Evolutionary conservation across 768 basidiomycete species (phyloP), one percentile per base, ranked within the genome.

Genomic region (Lanmaoa rubissima): DNA sequence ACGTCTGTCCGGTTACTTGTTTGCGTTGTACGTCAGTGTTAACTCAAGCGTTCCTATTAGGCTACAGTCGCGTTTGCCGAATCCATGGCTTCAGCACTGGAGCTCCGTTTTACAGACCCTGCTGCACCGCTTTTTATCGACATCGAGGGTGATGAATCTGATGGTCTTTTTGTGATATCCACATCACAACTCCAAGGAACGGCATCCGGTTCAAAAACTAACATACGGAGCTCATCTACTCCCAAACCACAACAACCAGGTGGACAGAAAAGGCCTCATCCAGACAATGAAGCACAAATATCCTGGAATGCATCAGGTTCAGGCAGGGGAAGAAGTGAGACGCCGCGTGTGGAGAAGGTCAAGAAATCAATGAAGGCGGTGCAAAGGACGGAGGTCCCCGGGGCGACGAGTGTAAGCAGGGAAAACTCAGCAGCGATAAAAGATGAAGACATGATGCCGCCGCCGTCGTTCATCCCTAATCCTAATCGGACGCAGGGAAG

Each of bases 1-100:
- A 85, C 57, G 92, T 91, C 78, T 43, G 57, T 58, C 42, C 35
- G 45, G 41, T 43, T 53, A 0, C 47, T 42, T 52, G 31, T 32
- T 36, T 24, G 12, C 32, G 6, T 46, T 5, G 12, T 43, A 31
- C 24, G 2, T 46, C 45, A 24, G n/a, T 42, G 24, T 31, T 54
- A 35, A 59, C 38, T 49, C 14, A 3, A 31, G 11, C n/a, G 24
- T 49, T 19, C 47, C n/a, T 31, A 38, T 17, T 60, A 93, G 91
- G 91, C 91, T 7, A 88, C 89, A 1, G 85, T 92, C 53, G 79
- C 85, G 8, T 92, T 86, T 67, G 89, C 90, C 1, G 91, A 93
- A 64, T 81, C 85, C 4, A 83, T 84, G 73, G 75, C 81, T 12
- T 74, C 85, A 38, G 66, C 83, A 6, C 77, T 93, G 21, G 84